Conservation (phyloP, 176 grass and related monocot species). For the Triticum aestivum region IWGSC_CS_RefSeq_v2.1 NC_057809.1:476696469-476696968, state of each 20-base stretch:
- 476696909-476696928: neutral
- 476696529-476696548: no score
- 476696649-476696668: neutral
- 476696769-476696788: neutral
- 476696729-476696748: neutral
- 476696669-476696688: neutral
- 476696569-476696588: neutral
- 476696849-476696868: neutral
- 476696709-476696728: neutral
- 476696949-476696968: neutral
- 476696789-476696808: neutral
- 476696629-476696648: neutral
- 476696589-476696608: neutral
- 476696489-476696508: no score
- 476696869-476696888: neutral
- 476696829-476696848: neutral
- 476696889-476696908: neutral
- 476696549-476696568: no score
- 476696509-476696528: no score
- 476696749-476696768: neutral
- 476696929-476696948: constrained; percentile 20
- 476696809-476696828: neutral
- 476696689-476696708: neutral
- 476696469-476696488: no score
- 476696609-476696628: neutral